A percentile compares a stretch with the other conserved stretches of the same genome.
Conservation (phyloP, 2,329 filamentous ascomycete species). For the Xylaria sp. region DNA sequence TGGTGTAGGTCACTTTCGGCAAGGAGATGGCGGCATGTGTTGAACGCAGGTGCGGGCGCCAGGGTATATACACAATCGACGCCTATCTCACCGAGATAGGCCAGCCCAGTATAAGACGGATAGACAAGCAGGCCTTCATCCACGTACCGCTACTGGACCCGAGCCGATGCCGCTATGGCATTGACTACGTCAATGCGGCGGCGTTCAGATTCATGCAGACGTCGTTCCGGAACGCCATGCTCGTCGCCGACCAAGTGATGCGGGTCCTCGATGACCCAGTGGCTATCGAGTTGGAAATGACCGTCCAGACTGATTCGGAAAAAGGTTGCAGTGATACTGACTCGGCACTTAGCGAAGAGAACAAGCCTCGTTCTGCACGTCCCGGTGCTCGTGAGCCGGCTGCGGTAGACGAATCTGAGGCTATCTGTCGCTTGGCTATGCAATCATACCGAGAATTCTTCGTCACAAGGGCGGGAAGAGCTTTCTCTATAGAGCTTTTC, state of each 20-base stretch:
- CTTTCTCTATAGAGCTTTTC: neutral
- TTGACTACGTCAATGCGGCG: neutral
- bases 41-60: neutral
- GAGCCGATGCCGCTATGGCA: conserved; percentile 19
- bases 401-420: neutral
- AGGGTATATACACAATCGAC: neutral
- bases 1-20: conserved; percentile 27
- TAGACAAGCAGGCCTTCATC: conserved; percentile 2
- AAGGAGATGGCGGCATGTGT: conserved; percentile 9
- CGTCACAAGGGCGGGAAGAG: neutral
- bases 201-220: conserved; percentile 20
- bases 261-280: neutral
- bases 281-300: neutral
- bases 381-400: neutral
- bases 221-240: conserved; percentile 18
- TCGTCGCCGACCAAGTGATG: conserved; percentile 8
- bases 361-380: neutral
- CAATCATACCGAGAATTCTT: neutral
- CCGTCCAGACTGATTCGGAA: neutral
- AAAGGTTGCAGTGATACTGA: neutral
- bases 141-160: conserved; percentile 18
- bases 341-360: neutral
- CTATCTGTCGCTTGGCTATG: neutral
- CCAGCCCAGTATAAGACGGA: neutral
- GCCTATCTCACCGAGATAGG: conserved; percentile 13